Base-by-base conservation (phyloP, 164 flowering plant genomes). In the Cinnamomum chago region DNA sequence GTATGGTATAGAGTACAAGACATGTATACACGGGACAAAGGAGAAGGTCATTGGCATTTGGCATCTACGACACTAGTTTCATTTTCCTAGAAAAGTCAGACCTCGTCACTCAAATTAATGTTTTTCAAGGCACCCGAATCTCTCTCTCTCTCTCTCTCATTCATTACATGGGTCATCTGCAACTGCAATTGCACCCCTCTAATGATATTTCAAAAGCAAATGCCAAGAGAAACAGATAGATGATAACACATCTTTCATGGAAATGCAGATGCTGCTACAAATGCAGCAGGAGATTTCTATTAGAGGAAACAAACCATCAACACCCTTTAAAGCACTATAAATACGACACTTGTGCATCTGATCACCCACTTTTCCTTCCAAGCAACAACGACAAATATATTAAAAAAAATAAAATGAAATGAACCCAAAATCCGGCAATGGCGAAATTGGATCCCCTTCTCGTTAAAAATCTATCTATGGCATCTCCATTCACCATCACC, bases 231-330 rank as follows among this genome's bases (percentile, higher is more conserved):
- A n/a, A 5, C 62, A 58, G 62, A 4, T 58, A 64, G 12, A n/a
- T 23, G 13, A 62, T n/a, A 7, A n/a, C 66, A 64, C 24, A 22
- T 24, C 24, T 64, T 64, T 64, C 28, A 64, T 22, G 24, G 28
- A 64, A 64, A 64, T 11, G 35, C 25, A 62, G 64, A 72, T 51
- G n/a, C 68, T 35, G 75, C 75, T n/a, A 72, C 18, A 22, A 20
- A 68, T 71, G 73, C 24, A 30, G 64, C 68, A 72, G 68, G 75
- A 72, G 75, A 15, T 64, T 64, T 25, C 75, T 50, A 62, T 62
- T 35, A 50, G 23, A 24, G 68, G 68, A 47, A 72, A 64, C 27
- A 17, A 50, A 47, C 33, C 68, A 28, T 47, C 75, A 72, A 10
- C 50, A 64, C 62, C 33, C 30, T 60, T 64, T 12, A 62, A 72